Conservation (phyloP, 2,329 filamentous ascomycete genomes). For the Neonectria faginata region DNA sequence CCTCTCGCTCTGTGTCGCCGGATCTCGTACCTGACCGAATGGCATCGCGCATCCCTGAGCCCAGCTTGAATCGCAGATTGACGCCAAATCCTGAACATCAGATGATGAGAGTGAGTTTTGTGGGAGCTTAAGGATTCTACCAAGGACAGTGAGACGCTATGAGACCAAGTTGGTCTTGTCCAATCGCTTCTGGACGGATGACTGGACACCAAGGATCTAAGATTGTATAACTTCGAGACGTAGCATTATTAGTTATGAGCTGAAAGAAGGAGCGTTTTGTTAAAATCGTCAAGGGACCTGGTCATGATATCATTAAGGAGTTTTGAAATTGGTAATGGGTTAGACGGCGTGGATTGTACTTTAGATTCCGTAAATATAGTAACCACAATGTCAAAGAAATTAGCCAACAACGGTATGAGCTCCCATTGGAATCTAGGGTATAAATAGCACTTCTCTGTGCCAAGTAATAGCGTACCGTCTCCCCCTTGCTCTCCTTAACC, state of each 20-base stretch:
- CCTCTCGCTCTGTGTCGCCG: slow-evolving; percentile 66
- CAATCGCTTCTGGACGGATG: slow-evolving; percentile 31
- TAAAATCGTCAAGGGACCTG: neutral
- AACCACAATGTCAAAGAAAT: neutral
- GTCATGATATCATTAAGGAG: slow-evolving; percentile 17
- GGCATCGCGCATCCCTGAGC: slow-evolving; percentile 67
- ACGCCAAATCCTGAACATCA: slow-evolving; percentile 63
- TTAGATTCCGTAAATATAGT: neutral
- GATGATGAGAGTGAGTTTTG: slow-evolving; percentile 45
- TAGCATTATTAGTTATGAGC: slow-evolving; percentile 13
- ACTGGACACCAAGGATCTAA: slow-evolving; percentile 20
- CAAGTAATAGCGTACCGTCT: slow-evolving; percentile 20
- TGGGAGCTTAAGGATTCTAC: slow-evolving; percentile 30
- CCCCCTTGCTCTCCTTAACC: slow-evolving; percentile 11
- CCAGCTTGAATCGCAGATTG: slow-evolving; percentile 57
- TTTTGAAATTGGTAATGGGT: neutral
- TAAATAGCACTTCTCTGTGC: slow-evolving; percentile 29
- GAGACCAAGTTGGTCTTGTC: slow-evolving; percentile 32
- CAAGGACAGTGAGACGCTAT: neutral
- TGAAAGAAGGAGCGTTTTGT: slow-evolving; percentile 10
- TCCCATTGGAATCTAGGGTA: slow-evolving; percentile 38
- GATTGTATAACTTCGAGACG: slow-evolving; percentile 34
- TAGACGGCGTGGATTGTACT: neutral
- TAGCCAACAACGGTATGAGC: neutral
- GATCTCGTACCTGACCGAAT: slow-evolving; percentile 73